These are phyloP conservation scores for Russula sp. DNA, from an alignment of 768 basidiomycete species.

Conservation along the genomic window DNA sequence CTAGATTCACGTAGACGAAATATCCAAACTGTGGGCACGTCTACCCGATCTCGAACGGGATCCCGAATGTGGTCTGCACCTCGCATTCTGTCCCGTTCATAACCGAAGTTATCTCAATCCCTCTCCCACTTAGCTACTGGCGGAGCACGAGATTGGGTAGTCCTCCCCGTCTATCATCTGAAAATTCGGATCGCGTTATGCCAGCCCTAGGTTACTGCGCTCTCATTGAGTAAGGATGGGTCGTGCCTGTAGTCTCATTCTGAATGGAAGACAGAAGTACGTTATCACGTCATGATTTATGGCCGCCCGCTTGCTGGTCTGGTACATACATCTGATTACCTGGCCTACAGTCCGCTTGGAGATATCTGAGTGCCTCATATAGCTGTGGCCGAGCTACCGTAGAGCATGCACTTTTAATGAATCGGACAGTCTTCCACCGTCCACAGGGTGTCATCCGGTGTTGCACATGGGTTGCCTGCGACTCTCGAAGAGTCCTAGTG, in stretches of 20 bases:
- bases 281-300: too few species aligned
- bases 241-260: not conserved
- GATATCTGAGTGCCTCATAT: not conserved
- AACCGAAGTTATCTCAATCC: not conserved
- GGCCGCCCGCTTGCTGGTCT: not conserved
- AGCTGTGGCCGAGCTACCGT: not conserved
- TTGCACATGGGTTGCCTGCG: too few species aligned
- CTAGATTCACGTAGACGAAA: conserved; percentile 85
- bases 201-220: not conserved
- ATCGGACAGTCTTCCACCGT: too few species aligned
- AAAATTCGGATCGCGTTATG: not conserved
- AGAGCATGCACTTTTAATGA: too few species aligned
- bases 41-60: conserved; percentile 88
- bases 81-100: not conserved
- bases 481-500: too few species aligned
- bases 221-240: not conserved
- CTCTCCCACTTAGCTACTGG: conserved; percentile 56
- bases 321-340: too few species aligned
- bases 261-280: too few species aligned
- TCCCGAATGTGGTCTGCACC: conserved; percentile 86
- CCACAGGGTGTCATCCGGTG: too few species aligned
- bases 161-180: not conserved
- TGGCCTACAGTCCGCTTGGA: not conserved
- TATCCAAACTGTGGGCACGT: conserved; percentile 88
- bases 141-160: conserved; percentile 83